Base-by-base conservation (phyloP, 2,329 filamentous ascomycete genomes). In the Paradendryphiella salina region DNA sequence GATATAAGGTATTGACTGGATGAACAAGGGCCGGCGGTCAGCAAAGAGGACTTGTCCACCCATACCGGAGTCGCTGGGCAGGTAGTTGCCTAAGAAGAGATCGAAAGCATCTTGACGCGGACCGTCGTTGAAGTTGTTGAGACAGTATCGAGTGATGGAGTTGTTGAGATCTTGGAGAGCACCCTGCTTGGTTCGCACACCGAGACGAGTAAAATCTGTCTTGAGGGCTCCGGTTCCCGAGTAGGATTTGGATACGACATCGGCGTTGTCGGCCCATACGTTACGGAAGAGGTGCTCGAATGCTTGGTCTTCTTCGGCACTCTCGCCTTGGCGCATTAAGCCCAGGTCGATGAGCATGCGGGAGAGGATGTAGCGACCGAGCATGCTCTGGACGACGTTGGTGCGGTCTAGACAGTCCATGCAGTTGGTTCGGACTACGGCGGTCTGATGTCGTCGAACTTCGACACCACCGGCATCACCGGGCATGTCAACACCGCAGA, bases 401-500 rank as follows among this genome's bases (percentile, higher is more conserved):
- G 94, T 99, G 45, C 94, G 88, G 74, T 99, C 94, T 11, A 99
- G 83, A 61, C 95, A 99, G 75, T 99, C 94, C 94, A 99, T 99
- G 77, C 94, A 99, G 73, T 99, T 99, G 32, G 94, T 96, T 46
- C 94, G 87, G 58, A 99, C 92, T 13, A 97, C 92, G 54, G 89
- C 91, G 1, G 85, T 90, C 79, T 99, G 94, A 58, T 84, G 81
- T 55, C 84, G 86, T 57, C 91, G 86, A 28, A 90, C 84, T 64
- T 97, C 93, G 10, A 96, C 80, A 14, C 83, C 84, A 23, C 87
- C 88, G 51, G 85, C 80, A 61, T 84, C 83, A 35, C 85, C 88
- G 1, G 91, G 89, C 78, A 88, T 88, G 71, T 96, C 90, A 21
- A 93, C 85, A 31, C 90, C 93, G 56, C 91, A 88, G 81, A 97